Evolutionary conservation across 2,329 filamentous ascomycete species (phyloP).

Genomic region (Aureobasidium uvarum): DNA sequence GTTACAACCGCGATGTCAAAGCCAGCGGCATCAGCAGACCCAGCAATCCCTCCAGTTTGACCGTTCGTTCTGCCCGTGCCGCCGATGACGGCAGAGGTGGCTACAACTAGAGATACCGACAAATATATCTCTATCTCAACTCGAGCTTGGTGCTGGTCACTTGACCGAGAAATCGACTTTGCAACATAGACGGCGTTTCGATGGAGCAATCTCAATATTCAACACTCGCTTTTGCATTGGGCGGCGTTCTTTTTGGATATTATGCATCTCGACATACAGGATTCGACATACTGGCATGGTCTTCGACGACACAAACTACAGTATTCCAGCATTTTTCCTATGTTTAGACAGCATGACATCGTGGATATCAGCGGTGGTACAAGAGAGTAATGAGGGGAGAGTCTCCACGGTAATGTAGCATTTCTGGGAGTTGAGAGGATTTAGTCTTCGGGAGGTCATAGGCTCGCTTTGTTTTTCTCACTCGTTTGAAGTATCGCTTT

Average conservation of each 20-base stretch:
- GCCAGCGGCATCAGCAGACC: constrained; percentile 20
- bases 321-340: background rate
- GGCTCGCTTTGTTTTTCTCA: background rate
- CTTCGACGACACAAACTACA: background rate
- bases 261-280: background rate
- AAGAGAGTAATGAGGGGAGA: background rate
- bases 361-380: background rate
- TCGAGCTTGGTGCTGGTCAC: background rate
- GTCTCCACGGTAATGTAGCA: background rate
- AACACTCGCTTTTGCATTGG: background rate
- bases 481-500: background rate
- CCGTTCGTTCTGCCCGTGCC: constrained; percentile 23
- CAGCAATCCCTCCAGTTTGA: constrained; percentile 15
- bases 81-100: constrained; percentile 30
- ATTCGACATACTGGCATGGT: background rate
- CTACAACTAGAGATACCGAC: constrained; percentile 31
- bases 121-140: background rate
- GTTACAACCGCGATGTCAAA: constrained; percentile 29
- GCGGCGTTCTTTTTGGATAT: background rate
- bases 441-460: no score
- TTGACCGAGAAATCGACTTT: background rate
- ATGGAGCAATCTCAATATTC: background rate
- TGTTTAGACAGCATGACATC: background rate
- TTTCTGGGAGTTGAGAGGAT: background rate
- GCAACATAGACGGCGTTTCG: background rate